These are phyloP conservation scores for Botryosphaeria dothidea DNA, from an alignment of 2,329 filamentous ascomycete species.

Conservation along the genomic window DNA sequence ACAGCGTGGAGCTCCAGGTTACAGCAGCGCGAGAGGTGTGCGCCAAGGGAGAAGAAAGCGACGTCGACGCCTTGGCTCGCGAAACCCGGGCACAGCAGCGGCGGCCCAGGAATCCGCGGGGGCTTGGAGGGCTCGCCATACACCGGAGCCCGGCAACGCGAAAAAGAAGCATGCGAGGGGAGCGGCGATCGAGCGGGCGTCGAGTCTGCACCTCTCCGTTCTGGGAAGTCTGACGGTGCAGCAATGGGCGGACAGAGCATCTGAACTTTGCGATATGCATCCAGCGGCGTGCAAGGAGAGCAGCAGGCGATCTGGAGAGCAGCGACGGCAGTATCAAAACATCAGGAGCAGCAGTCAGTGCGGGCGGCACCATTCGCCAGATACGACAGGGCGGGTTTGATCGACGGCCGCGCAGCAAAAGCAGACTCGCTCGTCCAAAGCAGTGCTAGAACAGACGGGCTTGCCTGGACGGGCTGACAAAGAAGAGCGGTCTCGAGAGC, in stretches of 20 bases:
- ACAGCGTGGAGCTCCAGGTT: not conserved
- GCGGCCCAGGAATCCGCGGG: conserved; percentile 1
- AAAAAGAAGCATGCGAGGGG: conserved; percentile 14
- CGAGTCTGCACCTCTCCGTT: not conserved
- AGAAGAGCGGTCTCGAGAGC: conserved; percentile 16
- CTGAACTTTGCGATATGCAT: not conserved
- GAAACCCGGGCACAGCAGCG: conserved; percentile 5
- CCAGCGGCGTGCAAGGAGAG: not conserved
- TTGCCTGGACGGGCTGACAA: conserved; percentile 8
- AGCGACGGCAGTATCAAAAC: not conserved
- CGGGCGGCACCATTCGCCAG: not conserved
- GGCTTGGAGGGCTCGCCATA: not conserved
- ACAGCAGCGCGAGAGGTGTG: not conserved
- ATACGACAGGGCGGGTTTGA: conserved; percentile 9
- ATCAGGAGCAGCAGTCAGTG: not conserved
- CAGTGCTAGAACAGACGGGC: not conserved
- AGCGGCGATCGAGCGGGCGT: not conserved
- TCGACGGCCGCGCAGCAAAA: not conserved
- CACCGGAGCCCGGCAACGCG: conserved; percentile 11
- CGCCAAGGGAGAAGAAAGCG: not conserved
- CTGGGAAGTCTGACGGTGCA: not conserved
- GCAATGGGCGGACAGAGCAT: not conserved
- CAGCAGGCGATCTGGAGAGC: not conserved
- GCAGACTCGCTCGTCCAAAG: not conserved
- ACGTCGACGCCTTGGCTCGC: not conserved